Conservation (phyloP, 2,329 filamentous ascomycete species). For the Ceratocystis alfenasii region DNA sequence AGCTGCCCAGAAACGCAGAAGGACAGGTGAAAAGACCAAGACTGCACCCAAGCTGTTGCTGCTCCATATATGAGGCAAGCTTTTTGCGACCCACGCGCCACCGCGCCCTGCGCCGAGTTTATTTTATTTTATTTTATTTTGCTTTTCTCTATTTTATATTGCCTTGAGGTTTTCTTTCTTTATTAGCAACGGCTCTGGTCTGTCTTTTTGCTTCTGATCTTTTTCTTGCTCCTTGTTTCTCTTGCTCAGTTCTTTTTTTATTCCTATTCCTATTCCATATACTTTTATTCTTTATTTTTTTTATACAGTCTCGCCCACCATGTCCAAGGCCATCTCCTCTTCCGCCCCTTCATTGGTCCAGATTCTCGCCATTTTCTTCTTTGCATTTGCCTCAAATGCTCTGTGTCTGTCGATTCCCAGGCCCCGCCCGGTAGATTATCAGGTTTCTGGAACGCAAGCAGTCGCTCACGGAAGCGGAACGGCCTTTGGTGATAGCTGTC, state of each 20-base stretch:
- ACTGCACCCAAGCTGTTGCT: not conserved
- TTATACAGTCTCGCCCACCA: not conserved
- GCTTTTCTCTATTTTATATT: not conserved
- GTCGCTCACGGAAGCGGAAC: not conserved
- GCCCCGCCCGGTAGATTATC: not conserved
- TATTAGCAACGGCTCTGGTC: not conserved
- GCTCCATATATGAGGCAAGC: slow-evolving; percentile 4
- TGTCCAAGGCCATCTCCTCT: not conserved
- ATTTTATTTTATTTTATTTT: slow-evolving; percentile 2
- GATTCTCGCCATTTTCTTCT: not conserved
- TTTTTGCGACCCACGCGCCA: slow-evolving; percentile 1
- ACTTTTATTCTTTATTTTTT: not conserved
- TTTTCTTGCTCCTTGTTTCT: not conserved
- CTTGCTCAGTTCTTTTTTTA: not conserved
- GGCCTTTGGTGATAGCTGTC: slow-evolving; percentile 14
- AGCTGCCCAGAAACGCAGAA: not conserved
- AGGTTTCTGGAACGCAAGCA: too few relatives aligned
- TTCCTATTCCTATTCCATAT: not conserved
- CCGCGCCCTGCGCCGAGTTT: not conserved
- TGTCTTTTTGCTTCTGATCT: not conserved
- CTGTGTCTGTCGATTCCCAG: slow-evolving; percentile 2
- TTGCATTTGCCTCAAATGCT: not conserved
- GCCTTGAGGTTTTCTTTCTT: not conserved
- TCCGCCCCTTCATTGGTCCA: slow-evolving; percentile 1
- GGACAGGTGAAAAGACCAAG: slow-evolving; percentile 10